Conservation (phyloP, 208 protist species). For the Trypanosoma melophagium region DNA sequence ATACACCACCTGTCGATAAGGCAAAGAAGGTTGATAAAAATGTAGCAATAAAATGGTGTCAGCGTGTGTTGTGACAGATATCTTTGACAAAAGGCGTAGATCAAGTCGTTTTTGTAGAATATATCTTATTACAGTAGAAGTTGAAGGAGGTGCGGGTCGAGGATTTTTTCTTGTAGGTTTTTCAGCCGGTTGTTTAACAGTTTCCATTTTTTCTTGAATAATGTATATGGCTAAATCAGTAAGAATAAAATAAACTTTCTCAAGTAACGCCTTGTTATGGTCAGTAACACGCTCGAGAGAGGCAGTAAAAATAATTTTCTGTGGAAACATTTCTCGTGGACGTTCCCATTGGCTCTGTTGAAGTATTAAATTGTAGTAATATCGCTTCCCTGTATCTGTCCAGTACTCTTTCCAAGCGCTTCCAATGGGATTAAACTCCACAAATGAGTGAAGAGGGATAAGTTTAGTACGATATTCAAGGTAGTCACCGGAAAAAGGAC, state of each 20-base stretch:
- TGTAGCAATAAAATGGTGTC: conserved; percentile 72
- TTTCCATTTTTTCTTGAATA: conserved; percentile 31
- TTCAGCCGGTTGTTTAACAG: conserved; percentile 9
- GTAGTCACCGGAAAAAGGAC: conserved; percentile 74
- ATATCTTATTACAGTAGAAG: conserved; percentile 26
- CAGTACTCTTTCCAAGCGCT: conserved; percentile 63
- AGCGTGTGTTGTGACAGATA: conserved; percentile 61
- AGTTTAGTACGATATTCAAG: conserved; percentile 45
- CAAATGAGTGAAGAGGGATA: conserved; percentile 31
- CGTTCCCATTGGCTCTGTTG: conserved; percentile 37
- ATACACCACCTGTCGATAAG: conserved; percentile 40
- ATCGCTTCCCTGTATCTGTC: conserved; percentile 37
- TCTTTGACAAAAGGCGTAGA: conserved; percentile 56
- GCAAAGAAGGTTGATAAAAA: conserved; percentile 46
- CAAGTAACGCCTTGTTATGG: conserved; percentile 38
- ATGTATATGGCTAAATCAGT: conserved; percentile 34
- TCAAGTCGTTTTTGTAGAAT: conserved; percentile 65
- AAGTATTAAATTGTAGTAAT: conserved; percentile 52
- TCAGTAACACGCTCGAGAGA: conserved; percentile 41
- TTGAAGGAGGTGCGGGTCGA: conserved; percentile 10
- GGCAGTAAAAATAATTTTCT: conserved; percentile 48
- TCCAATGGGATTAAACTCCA: conserved; percentile 56
- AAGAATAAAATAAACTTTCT: conserved; percentile 40
- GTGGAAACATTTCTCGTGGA: conserved; percentile 36
- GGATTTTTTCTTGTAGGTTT: conserved; percentile 29